Percentiles rank a stretch among this genome's conserved stretches.
Evolutionary conservation across 2,329 filamentous ascomycete species (phyloP).

Genomic region (Thyridium curvatum): DNA sequence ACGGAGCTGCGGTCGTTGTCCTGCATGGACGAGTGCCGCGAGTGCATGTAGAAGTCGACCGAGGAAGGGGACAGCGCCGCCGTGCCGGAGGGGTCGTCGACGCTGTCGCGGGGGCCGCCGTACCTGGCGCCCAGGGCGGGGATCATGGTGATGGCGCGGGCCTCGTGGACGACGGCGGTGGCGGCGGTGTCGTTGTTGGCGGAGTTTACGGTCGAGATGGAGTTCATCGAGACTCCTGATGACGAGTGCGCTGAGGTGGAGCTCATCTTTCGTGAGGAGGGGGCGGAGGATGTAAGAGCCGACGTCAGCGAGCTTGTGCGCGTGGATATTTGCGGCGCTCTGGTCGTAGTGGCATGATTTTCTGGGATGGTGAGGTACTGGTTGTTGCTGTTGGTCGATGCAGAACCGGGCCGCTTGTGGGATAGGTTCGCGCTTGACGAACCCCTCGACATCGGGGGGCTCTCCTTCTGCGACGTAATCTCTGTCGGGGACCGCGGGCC

Average conservation of each 20-base stretch:
- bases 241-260: slow-evolving; percentile 7
- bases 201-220: slow-evolving; percentile 28
- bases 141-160: slow-evolving; percentile 29
- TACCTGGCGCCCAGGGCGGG: slow-evolving; percentile 14
- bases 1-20: slow-evolving; percentile 22
- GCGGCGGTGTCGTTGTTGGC: slow-evolving; percentile 18
- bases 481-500: slow-evolving; percentile 16
- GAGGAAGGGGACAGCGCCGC: slow-evolving; percentile 47
- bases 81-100: slow-evolving; percentile 19
- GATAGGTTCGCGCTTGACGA: slow-evolving; percentile 19
- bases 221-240: slow-evolving; percentile 29
- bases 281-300: not conserved
- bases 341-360: slow-evolving; percentile 12
- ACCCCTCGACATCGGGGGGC: not conserved
- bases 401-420: slow-evolving; percentile 32
- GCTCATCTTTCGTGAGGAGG: slow-evolving; percentile 3
- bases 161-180: slow-evolving; percentile 29
- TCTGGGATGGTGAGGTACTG: slow-evolving; percentile 36
- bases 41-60: slow-evolving; percentile 40
- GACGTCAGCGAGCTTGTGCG: slow-evolving; percentile 22
- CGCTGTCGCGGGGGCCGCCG: slow-evolving; percentile 12
- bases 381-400: slow-evolving; percentile 21
- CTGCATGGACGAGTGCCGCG: slow-evolving; percentile 12
- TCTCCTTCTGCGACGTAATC: slow-evolving; percentile 9
- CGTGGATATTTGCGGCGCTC: slow-evolving; percentile 9